phyloP scores from a whole-genome alignment of 2,329 filamentous ascomycete genomes.

The Cytospora piceae region DNA sequence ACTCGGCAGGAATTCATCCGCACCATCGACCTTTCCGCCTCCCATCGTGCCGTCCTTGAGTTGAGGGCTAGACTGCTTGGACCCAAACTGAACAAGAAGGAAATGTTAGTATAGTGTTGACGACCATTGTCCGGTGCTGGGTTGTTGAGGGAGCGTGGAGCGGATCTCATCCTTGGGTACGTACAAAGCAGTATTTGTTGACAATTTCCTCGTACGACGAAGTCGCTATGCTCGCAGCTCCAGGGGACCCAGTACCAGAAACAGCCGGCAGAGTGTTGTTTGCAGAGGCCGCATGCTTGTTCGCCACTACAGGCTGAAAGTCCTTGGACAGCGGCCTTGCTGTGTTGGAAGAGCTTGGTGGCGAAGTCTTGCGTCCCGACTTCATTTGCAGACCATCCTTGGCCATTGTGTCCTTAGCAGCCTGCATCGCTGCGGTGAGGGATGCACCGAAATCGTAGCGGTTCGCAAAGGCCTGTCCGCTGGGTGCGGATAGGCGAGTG shows the following conservation, averaged over 20 bases:
- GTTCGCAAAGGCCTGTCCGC: constrained; percentile 80
- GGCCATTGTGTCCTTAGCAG: constrained; percentile 66
- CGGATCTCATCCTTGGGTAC: constrained; percentile 56
- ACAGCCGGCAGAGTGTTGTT: constrained; percentile 38
- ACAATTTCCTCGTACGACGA: constrained; percentile 95
- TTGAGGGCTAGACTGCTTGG: constrained; percentile 58
- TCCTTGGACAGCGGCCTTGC: constrained; percentile 19
- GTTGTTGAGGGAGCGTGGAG: constrained; percentile 34
- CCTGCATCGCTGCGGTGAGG: constrained; percentile 78
- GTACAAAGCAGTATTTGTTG: constrained; percentile 99
- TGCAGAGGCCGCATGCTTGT: constrained; percentile 28
- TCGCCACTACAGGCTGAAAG: constrained; percentile 25
- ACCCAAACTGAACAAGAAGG: constrained; percentile 59
- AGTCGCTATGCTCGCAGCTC: constrained; percentile 68
- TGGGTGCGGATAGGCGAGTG: constrained; percentile 56
- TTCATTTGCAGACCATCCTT: constrained; percentile 65
- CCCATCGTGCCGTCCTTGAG: constrained; percentile 53
- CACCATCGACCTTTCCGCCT: constrained; percentile 49
- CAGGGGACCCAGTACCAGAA: constrained; percentile 52
- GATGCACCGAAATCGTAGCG: constrained; percentile 98
- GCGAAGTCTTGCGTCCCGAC: constrained; percentile 46
- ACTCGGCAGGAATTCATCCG: constrained; percentile 42
- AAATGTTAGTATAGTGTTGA: constrained; percentile 44
- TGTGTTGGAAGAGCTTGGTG: constrained; percentile 25
- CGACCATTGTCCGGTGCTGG: constrained; percentile 33